These are phyloP conservation scores for Austroboletus eburneus DNA, from an alignment of 768 basidiomycete genomes.

Conservation along the genomic window DNA sequence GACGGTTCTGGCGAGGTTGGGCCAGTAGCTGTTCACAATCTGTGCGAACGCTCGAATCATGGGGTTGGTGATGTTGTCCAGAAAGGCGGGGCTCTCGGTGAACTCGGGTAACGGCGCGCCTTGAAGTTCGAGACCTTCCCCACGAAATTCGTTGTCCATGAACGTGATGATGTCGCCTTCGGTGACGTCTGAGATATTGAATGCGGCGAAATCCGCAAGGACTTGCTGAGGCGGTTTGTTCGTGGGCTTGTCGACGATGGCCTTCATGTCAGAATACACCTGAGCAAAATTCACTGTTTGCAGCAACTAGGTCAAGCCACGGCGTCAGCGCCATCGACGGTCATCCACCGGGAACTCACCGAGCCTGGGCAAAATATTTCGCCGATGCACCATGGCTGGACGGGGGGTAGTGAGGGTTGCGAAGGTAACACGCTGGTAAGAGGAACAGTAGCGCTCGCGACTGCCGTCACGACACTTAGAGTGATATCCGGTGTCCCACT, in stretches of 20 bases:
- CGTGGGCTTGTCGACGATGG: slow-evolving; percentile 88
- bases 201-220: slow-evolving; percentile 57
- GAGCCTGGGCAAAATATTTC: slow-evolving; percentile 78
- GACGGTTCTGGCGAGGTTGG: slow-evolving; percentile 69
- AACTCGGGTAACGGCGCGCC: slow-evolving; percentile 60
- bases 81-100: slow-evolving; percentile 56
- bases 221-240: slow-evolving; percentile 60
- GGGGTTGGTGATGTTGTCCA: slow-evolving; percentile 66
- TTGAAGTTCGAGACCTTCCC: slow-evolving; percentile 82
- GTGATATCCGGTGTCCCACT: slow-evolving; percentile 28
- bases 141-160: slow-evolving; percentile 69
- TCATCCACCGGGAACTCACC: slow-evolving; percentile 41
- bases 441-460: slow-evolving; percentile 59
- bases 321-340: no score
- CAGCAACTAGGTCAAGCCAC: slow-evolving; percentile 70
- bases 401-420: slow-evolving; percentile 59
- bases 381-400: slow-evolving; percentile 72
- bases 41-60: slow-evolving; percentile 68
- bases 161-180: slow-evolving; percentile 65
- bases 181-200: slow-evolving; percentile 42
- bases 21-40: slow-evolving; percentile 86
- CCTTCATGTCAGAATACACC: slow-evolving; percentile 78
- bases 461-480: slow-evolving; percentile 52
- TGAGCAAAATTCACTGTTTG: slow-evolving; percentile 83
- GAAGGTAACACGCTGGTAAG: slow-evolving; percentile 53